phyloP scores from a whole-genome alignment of 169 alveolate genomes.

The Plasmodium fragile region DNA sequence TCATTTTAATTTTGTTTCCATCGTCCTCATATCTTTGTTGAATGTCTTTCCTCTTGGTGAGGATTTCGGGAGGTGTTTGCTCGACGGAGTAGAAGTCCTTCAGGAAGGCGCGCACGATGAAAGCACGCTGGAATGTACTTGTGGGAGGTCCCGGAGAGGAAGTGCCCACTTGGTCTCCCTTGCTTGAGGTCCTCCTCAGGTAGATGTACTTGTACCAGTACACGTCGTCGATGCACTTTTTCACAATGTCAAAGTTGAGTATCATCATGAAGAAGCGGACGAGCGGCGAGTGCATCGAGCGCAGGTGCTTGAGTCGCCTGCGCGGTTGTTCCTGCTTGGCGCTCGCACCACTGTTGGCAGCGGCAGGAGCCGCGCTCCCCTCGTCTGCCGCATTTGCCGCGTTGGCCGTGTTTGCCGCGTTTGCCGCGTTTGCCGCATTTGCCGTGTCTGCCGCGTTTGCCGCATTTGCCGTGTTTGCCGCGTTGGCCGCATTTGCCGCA shows the following conservation, averaged over 20 bases:
- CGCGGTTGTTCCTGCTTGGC: not conserved
- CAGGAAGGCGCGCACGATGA: constrained; percentile 23
- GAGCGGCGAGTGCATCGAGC: constrained; percentile 67
- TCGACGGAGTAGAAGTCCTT: constrained; percentile 47
- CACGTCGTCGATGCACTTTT: constrained; percentile 39
- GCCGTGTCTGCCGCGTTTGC: not conserved
- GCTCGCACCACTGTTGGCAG: too few relatives aligned
- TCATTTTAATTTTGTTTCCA: constrained; percentile 48
- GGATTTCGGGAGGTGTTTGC: not conserved
- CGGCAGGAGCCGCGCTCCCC: too few relatives aligned
- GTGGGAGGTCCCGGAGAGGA: not conserved
- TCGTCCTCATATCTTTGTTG: constrained; percentile 63
- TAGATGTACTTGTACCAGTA: constrained; percentile 69
- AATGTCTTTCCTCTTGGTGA: constrained; percentile 20
- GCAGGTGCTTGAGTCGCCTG: constrained; percentile 18
- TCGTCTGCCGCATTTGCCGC: too few relatives aligned
- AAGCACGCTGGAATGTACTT: not conserved
- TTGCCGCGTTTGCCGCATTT: not conserved
- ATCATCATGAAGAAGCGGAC: constrained; percentile 69
- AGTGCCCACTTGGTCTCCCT: not conserved
- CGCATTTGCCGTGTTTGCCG: too few relatives aligned
- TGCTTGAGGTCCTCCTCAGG: not conserved
- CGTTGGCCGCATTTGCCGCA: too few relatives aligned
- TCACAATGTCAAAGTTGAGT: constrained; percentile 50
- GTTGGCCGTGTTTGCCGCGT: too few relatives aligned